These are phyloP conservation scores for Ogataea philodendri DNA, from an alignment of 805 yeast genomes.

Conservation along the genomic window DNA sequence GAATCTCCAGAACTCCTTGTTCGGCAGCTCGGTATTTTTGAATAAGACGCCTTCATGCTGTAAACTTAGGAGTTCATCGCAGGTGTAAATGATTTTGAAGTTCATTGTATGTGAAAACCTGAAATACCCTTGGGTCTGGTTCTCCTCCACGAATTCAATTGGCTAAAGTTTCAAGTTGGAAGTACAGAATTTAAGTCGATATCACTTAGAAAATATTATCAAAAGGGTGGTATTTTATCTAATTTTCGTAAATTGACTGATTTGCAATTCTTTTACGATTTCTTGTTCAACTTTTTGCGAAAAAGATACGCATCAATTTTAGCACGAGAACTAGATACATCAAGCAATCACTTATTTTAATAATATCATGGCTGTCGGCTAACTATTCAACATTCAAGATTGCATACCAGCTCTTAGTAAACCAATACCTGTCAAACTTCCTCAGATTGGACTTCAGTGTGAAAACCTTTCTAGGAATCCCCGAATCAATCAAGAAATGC, in stretches of 20 bases:
- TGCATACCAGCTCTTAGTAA: constrained; percentile 24
- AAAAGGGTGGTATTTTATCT: not conserved
- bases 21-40: constrained; percentile 21
- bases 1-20: constrained; percentile 26
- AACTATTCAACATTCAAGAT: constrained; percentile 22
- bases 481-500: constrained; percentile 67
- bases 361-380: not conserved
- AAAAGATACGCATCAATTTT: too few species aligned
- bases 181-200: too few species aligned
- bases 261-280: too few species aligned
- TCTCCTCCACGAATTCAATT: too few species aligned
- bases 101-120: constrained; percentile 4
- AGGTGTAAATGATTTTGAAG: constrained; percentile 19
- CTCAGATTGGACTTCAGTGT: constrained; percentile 40
- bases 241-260: not conserved
- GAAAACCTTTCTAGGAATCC: constrained; percentile 61
- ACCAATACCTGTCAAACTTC: constrained; percentile 43
- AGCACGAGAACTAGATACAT: too few species aligned
- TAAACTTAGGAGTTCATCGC: constrained; percentile 18
- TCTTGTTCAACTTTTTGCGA: too few species aligned
- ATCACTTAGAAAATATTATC: too few species aligned
- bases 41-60: constrained; percentile 19
- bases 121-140: too few species aligned
- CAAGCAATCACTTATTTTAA: too few species aligned
- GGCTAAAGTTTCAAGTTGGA: too few species aligned